Evolutionary conservation across 2,329 filamentous ascomycete species (phyloP), one percentile per base, ranked within the genome.

Genomic region (Hypocreales sp.): DNA sequence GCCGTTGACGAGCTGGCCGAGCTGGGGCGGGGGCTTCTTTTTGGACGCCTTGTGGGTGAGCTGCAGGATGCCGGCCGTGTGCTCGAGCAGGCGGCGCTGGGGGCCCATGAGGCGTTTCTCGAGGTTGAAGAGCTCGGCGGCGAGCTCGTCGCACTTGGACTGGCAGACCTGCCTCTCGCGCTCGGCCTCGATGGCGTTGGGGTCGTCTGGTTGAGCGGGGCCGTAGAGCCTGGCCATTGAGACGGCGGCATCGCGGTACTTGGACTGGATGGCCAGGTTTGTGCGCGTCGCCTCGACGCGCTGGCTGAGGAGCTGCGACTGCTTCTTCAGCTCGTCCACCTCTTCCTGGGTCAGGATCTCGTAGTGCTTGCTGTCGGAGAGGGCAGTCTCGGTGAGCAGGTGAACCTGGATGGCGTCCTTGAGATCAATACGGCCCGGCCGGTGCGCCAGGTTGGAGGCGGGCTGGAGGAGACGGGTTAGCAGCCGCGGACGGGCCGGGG

Each of bases 21-120:
- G 51, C 3, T 56, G 51, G 27, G 60, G 54, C 7, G 58, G 49
- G 4, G 54, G 41, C 29, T 57, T 58, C 38, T 67, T 70, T 42
- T 70, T 78, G n/a, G 78, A 62, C 1, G 70, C 72, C 40, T 77
- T 79, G 52, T 95, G 86, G 7, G 86, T 92, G 50, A 92, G 68
- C 46, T 93, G 84, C 29, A 98, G 58, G 21, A 98, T 81, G 24
- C 82, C 87, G 10, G 90, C 86, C 0, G 87, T 95, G 48, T 98
- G 90, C 48, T 87, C 75, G 27, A 95, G 58, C 24, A 98, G 58
- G 35, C 73, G 71, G 40, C 69, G 70, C 42, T 92, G 80, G 7
- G 81, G 68, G 32, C 78, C 67, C 56, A 83, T 74, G 32, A 78
- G 59, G 38, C 79, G 62, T 49, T 79, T 80, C 51, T 94, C 82